Conservation (phyloP, 768 basidiomycete species). For the Nidularia pulvinata region DNA sequence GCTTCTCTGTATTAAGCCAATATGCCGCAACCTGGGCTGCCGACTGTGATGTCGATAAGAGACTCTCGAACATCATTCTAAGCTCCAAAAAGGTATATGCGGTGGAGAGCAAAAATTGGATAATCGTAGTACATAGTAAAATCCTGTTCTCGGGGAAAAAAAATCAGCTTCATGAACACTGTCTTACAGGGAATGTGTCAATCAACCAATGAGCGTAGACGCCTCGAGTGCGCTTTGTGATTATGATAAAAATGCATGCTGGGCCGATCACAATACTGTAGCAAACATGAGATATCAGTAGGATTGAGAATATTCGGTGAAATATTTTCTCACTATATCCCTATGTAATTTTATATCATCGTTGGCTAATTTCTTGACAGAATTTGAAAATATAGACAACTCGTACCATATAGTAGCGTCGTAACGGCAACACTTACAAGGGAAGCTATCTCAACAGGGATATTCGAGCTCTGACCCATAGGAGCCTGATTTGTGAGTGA, state of each 20-base stretch:
- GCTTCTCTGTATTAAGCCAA: conserved; percentile 1
- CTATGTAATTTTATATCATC: background rate
- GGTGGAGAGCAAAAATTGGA: conserved; percentile 12
- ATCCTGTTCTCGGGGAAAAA: conserved; percentile 4
- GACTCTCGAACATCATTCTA: conserved; percentile 6
- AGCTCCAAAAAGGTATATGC: conserved; percentile 6
- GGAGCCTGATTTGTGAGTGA: too few species aligned
- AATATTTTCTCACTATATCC: background rate
- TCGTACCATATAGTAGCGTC: background rate
- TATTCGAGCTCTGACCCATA: too few species aligned
- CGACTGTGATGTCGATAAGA: conserved; percentile 3
- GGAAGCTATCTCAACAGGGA: background rate
- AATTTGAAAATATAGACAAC: background rate
- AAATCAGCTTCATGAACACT: background rate
- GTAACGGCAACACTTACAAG: background rate
- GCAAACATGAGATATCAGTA: background rate
- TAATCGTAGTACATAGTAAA: conserved; percentile 4
- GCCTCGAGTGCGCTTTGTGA: background rate
- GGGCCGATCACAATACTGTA: background rate
- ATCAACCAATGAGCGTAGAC: background rate
- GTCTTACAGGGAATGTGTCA: background rate
- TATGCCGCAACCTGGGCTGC: conserved; percentile 1
- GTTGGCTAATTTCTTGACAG: background rate
- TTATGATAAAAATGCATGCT: background rate
- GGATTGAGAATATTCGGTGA: background rate